Conservation (phyloP, 257 asterid genomes). For the Solanum chiquidenum region DNA sequence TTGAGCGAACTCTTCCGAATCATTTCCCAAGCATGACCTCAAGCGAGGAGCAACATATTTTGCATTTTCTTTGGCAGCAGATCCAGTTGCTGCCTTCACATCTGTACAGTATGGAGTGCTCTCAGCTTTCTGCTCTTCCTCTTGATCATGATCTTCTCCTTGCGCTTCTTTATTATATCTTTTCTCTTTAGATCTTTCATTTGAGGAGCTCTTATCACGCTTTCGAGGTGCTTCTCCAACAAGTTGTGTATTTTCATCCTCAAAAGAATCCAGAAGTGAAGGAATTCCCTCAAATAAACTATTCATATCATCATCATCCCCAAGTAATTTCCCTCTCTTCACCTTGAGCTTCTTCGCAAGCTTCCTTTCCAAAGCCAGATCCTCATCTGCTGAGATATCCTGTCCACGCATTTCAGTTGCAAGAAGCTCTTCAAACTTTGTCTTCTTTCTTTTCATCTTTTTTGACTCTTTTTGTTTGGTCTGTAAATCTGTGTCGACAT, state of each 20-base stretch:
- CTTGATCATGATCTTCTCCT: background rate
- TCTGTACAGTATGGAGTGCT: constrained; percentile 13
- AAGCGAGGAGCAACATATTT: constrained; percentile 70
- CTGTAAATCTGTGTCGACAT: constrained; percentile 16
- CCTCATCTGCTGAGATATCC: constrained; percentile 24
- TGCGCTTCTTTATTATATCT: constrained; percentile 9
- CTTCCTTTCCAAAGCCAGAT: constrained; percentile 47
- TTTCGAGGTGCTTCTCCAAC: constrained; percentile 1
- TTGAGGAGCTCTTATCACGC: background rate
- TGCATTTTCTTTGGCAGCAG: constrained; percentile 10
- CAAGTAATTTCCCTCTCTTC: constrained; percentile 50
- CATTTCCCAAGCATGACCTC: constrained; percentile 41
- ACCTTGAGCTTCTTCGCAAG: constrained; percentile 84
- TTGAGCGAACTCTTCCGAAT: constrained; percentile 63
- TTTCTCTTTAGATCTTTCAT: background rate
- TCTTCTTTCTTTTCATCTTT: constrained; percentile 21
- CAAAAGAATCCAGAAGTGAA: constrained; percentile 19
- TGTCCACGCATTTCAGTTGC: constrained; percentile 22
- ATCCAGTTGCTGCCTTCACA: constrained; percentile 10
- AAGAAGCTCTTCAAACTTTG: constrained; percentile 32
- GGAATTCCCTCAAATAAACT: constrained; percentile 45
- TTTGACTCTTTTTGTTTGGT: constrained; percentile 15
- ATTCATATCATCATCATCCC: constrained; percentile 48
- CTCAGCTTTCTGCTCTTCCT: constrained; percentile 18
- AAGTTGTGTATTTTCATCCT: constrained; percentile 6